Conservation (phyloP, 2,329 filamentous ascomycete species). For the Domatiomyces catenatus region DNA sequence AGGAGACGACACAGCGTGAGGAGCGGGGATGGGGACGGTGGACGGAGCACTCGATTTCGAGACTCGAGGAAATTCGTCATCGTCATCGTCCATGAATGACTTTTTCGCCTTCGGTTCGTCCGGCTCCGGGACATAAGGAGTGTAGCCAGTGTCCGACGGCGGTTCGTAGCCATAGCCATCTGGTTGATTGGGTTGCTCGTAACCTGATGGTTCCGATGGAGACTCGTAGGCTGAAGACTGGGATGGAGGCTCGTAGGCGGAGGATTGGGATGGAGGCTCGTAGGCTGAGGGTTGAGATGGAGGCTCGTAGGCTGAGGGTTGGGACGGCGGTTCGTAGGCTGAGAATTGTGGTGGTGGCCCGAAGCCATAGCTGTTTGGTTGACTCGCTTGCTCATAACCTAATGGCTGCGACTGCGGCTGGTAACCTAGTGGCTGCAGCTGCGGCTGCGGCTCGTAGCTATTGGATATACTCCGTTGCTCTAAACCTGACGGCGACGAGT, state of each 20-base stretch:
- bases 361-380: too few species aligned
- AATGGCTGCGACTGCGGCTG: too few species aligned
- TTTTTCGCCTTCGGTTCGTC: constrained; percentile 51
- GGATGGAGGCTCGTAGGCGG: too few species aligned
- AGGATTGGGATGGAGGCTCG: neutral
- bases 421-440: too few species aligned
- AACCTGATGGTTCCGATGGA: constrained; percentile 10
- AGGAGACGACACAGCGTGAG: neutral
- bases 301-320: neutral
- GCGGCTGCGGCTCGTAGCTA: constrained; percentile 22
- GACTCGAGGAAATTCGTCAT: constrained; percentile 7
- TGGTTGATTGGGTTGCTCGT: constrained; percentile 24
- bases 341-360: neutral
- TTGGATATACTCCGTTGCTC: neutral
- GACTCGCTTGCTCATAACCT: too few species aligned
- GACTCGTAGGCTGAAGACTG: too few species aligned
- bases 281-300: neutral
- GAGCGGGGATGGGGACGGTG: neutral
- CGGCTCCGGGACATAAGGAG: constrained; percentile 24
- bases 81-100: constrained; percentile 61
- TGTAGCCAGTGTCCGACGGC: constrained; percentile 20
- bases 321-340: too few species aligned
- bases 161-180: constrained; percentile 20
- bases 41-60: constrained; percentile 2
- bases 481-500: too few species aligned